These are phyloP conservation scores for Alternaria triticimaculans DNA, from an alignment of 2,329 filamentous ascomycete species.

Conservation along the genomic window DNA sequence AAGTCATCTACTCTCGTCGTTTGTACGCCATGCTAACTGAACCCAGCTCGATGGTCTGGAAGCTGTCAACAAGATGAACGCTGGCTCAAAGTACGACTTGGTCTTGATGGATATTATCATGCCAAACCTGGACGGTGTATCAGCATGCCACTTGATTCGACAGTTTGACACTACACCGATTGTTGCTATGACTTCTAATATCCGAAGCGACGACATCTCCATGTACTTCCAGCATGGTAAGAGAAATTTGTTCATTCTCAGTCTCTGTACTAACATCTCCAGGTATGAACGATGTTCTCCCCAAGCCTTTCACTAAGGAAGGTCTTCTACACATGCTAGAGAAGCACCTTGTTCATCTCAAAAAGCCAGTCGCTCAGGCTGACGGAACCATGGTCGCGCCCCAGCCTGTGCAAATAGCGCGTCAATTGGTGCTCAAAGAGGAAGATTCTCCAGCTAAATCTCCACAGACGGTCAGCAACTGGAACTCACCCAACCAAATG, in stretches of 20 bases:
- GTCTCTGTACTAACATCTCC: constrained; percentile 33
- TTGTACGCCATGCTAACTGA: constrained; percentile 31
- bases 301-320: constrained; percentile 92
- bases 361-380: constrained; percentile 63
- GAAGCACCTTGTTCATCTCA: constrained; percentile 84
- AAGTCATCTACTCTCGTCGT: constrained; percentile 42
- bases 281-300: constrained; percentile 98
- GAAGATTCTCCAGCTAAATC: constrained; percentile 69
- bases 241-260: constrained; percentile 35
- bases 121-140: constrained; percentile 94
- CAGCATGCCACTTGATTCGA: constrained; percentile 89
- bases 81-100: constrained; percentile 68
- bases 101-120: constrained; percentile 77
- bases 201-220: constrained; percentile 92
- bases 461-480: constrained; percentile 65
- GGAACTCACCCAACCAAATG: constrained; percentile 68
- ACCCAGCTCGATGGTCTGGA: constrained; percentile 81
- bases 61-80: constrained; percentile 84
- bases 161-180: constrained; percentile 87
- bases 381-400: constrained; percentile 58
- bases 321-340: constrained; percentile 82
- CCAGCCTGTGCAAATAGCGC: constrained; percentile 58
- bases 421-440: constrained; percentile 64
- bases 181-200: constrained; percentile 98
- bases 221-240: constrained; percentile 97